These are phyloP conservation scores for Tilletiopsis washingtonensis DNA, from an alignment of 1,284 basidiomycete genomes.

Conservation along the genomic window DNA sequence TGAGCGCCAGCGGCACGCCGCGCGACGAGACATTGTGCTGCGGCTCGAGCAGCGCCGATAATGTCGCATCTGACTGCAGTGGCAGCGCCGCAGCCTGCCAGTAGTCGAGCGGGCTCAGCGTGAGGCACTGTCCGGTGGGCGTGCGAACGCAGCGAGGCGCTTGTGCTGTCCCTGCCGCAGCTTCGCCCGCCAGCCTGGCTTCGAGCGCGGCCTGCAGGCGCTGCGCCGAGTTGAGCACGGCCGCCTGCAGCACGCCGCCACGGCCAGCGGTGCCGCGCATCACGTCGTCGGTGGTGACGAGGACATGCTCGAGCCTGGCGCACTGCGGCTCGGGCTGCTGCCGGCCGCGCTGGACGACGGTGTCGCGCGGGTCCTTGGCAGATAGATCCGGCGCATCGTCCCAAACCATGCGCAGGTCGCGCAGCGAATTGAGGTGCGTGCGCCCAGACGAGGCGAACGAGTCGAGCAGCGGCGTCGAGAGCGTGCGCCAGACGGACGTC, in stretches of 20 bases:
- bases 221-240: slow-evolving; percentile 32
- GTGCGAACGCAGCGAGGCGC: not conserved
- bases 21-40: slow-evolving; percentile 15
- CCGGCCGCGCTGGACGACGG: slow-evolving; percentile 1
- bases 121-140: slow-evolving; percentile 16
- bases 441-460: slow-evolving; percentile 33
- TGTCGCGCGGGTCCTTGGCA: slow-evolving; percentile 27
- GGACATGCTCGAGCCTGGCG: slow-evolving; percentile 33
- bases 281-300: slow-evolving; percentile 41
- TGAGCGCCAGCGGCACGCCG: slow-evolving; percentile 29
- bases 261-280: slow-evolving; percentile 30
- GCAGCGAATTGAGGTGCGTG: slow-evolving; percentile 34
- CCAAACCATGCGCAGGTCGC: slow-evolving; percentile 43
- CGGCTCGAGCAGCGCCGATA: slow-evolving; percentile 22
- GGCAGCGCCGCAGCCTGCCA: slow-evolving; percentile 19
- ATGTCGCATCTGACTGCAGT: slow-evolving; percentile 19
- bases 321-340: not conserved
- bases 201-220: slow-evolving; percentile 31
- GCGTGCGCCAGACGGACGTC: slow-evolving; percentile 34
- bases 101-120: slow-evolving; percentile 38
- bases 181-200: not conserved
- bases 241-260: slow-evolving; percentile 32
- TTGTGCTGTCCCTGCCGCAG: too few relatives aligned
- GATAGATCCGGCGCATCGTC: slow-evolving; percentile 38
- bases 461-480: slow-evolving; percentile 38